Evolutionary conservation across 2,329 filamentous ascomycete species (phyloP).

Genomic region (Biscogniauxia marginata): DNA sequence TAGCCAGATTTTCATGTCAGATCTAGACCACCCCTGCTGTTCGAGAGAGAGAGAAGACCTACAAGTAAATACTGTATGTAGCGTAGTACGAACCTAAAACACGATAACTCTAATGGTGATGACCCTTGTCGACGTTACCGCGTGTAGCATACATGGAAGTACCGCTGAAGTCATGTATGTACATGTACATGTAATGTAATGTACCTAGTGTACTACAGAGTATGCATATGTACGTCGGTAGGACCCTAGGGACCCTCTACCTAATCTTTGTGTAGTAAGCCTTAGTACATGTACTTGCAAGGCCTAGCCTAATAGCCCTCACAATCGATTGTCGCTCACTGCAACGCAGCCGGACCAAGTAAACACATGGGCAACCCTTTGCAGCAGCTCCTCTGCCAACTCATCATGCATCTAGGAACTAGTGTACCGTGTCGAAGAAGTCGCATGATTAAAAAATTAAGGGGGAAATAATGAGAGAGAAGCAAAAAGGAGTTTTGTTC

Average conservation of each 20-base stretch:
- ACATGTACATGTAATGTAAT: not conserved
- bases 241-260: not conserved
- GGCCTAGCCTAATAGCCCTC: not conserved
- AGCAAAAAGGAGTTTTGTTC: not conserved
- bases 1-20: not conserved
- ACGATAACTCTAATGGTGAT: not conserved
- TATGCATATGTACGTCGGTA: not conserved
- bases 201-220: no score
- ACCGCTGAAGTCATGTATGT: no score
- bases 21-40: not conserved
- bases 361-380: constrained; percentile 14
- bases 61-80: not conserved
- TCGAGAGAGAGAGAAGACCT: not conserved
- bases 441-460: not conserved
- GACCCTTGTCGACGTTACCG: not conserved
- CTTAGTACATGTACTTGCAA: constrained; percentile 1
- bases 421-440: not conserved
- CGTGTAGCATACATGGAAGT: no score
- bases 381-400: not conserved
- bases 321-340: constrained; percentile 24
- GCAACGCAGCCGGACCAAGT: constrained; percentile 18
- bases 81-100: not conserved
- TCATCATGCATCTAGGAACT: not conserved
- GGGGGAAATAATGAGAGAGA: no score
- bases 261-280: not conserved